phyloP scores from a whole-genome alignment of 345 rosid genomes.

The Brassica juncea region DNA sequence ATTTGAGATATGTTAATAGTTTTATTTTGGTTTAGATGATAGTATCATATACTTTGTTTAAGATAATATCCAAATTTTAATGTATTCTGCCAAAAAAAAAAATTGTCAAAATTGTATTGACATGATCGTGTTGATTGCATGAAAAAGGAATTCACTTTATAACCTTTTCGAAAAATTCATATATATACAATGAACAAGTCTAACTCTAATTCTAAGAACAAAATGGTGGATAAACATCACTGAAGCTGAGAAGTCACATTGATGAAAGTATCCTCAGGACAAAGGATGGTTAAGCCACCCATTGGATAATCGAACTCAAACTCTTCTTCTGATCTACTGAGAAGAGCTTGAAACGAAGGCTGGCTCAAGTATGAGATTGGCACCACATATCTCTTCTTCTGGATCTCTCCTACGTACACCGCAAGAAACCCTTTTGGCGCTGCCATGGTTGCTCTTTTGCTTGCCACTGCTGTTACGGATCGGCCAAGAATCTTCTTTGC shows the following conservation, averaged over 20 bases:
- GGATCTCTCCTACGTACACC: slow-evolving; percentile 48
- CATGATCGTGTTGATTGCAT: slow-evolving; percentile 4
- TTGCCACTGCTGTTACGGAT: background rate
- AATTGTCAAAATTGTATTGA: background rate
- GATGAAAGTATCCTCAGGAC: slow-evolving; percentile 49
- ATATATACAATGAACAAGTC: background rate
- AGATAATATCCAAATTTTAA: background rate
- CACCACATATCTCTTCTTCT: slow-evolving; percentile 43
- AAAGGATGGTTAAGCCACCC: slow-evolving; percentile 56
- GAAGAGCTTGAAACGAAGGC: slow-evolving; percentile 46
- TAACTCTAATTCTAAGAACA: background rate
- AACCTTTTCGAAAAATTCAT: background rate
- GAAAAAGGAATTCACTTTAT: background rate
- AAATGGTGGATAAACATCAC: slow-evolving; percentile 2
- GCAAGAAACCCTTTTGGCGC: slow-evolving; percentile 49
- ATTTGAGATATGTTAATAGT: background rate
- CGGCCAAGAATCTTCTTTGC: slow-evolving; percentile 14
- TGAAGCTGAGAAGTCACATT: slow-evolving; percentile 38
- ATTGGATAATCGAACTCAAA: slow-evolving; percentile 51
- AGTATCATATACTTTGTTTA: background rate
- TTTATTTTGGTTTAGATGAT: background rate
- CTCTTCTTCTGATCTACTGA: slow-evolving; percentile 50
- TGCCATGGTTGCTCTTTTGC: background rate
- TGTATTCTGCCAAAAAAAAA: background rate
- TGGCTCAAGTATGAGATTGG: slow-evolving; percentile 50